A percentile compares a stretch with the other conserved stretches of the same genome.
These are phyloP conservation scores for Lanzia echinophila DNA, from an alignment of 2,329 filamentous ascomycete genomes.

Conservation along the genomic window DNA sequence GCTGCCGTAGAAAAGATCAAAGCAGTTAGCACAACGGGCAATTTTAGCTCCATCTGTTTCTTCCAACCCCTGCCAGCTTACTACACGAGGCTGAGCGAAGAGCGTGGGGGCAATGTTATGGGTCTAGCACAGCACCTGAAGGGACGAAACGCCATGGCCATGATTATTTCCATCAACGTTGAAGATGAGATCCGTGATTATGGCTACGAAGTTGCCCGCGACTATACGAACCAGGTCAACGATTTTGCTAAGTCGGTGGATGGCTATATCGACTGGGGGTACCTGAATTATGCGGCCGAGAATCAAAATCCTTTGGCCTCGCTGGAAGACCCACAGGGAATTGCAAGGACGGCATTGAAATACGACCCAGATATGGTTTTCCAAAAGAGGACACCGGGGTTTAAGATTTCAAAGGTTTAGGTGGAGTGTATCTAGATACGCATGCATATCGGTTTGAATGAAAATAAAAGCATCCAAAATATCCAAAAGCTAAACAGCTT, in stretches of 20 bases:
- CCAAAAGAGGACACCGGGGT: conserved; percentile 23
- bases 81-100: conserved; percentile 22
- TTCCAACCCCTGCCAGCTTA: conserved; percentile 31
- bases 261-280: conserved; percentile 30
- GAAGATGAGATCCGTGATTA: conserved; percentile 22
- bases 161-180: conserved; percentile 12
- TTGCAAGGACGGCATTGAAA: conserved; percentile 25
- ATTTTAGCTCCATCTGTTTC: conserved; percentile 19
- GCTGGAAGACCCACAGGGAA: conserved; percentile 14
- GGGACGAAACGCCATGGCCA: conserved; percentile 21
- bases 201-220: conserved; percentile 24
- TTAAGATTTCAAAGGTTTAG: conserved; percentile 3
- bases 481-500: too few species aligned
- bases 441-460: too few species aligned
- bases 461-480: too few species aligned
- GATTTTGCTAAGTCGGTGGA: conserved; percentile 6
- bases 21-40: neutral
- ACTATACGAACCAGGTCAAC: conserved; percentile 10
- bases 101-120: conserved; percentile 31
- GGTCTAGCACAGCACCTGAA: conserved; percentile 32
- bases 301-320: conserved; percentile 24
- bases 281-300: conserved; percentile 43
- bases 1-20: neutral
- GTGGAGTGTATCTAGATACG: too few species aligned
- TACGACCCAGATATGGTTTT: conserved; percentile 36